Evolutionary conservation across 306 rosid species (phyloP).

Genomic region (Myrica gale): DNA sequence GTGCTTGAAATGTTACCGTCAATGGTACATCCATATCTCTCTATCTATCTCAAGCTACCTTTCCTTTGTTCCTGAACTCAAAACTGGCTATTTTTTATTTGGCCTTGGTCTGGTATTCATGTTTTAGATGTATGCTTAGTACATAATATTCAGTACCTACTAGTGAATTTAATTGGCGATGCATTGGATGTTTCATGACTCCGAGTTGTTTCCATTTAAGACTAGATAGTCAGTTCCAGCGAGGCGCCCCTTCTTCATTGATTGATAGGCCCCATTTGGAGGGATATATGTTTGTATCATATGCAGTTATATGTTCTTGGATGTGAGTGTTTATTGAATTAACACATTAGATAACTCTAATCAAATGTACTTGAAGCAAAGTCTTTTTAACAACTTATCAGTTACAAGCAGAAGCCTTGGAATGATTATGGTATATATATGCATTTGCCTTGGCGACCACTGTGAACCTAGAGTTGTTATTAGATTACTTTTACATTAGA

Average conservation of each 20-base stretch:
- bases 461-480: background rate
- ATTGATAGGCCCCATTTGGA: background rate
- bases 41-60: conserved; percentile 13
- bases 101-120: background rate
- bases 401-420: background rate
- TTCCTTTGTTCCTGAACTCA: background rate
- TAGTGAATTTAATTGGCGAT: background rate
- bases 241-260: background rate
- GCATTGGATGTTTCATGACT: background rate
- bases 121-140: background rate
- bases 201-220: background rate
- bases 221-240: background rate
- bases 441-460: background rate
- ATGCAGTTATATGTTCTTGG: background rate
- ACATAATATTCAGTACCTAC: background rate
- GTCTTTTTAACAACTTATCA: background rate
- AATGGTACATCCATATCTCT: conserved; percentile 54
- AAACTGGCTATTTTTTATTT: background rate
- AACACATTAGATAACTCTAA: background rate
- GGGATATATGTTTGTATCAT: background rate
- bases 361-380: background rate
- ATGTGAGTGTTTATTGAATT: background rate
- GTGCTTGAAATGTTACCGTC: conserved; percentile 94
- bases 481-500: background rate
- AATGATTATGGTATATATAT: background rate